These are phyloP conservation scores for Aspergillus nanangensis DNA, from an alignment of 495 filamentous ascomycete genomes.

Conservation along the genomic window DNA sequence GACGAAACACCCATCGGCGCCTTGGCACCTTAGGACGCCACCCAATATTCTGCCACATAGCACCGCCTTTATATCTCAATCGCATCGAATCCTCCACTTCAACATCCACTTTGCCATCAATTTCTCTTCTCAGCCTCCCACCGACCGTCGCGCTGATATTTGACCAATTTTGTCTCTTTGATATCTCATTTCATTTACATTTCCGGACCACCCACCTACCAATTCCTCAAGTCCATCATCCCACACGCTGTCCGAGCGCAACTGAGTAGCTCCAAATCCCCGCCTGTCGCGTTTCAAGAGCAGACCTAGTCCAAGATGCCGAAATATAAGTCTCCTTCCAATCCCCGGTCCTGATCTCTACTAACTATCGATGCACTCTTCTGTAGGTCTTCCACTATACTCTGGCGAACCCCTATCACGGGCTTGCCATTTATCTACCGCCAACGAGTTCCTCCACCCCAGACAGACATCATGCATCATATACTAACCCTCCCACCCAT, in stretches of 20 bases:
- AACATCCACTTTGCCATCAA: constrained; percentile 2
- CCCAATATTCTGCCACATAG: neutral
- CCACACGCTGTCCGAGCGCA: constrained; percentile 11
- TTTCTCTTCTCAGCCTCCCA: neutral
- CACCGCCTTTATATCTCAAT: constrained; percentile 6
- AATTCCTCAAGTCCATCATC: constrained; percentile 1
- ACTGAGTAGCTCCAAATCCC: constrained; percentile 21
- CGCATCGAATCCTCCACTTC: constrained; percentile 9
- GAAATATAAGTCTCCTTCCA: constrained; percentile 63
- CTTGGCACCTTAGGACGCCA: neutral
- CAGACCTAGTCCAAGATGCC: constrained; percentile 68
- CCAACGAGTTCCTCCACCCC: no score
- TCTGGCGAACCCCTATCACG: constrained; percentile 10
- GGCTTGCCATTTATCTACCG: no score
- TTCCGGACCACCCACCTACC: no score
- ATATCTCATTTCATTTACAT: no score
- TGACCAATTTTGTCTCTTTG: no score
- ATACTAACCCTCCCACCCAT: no score
- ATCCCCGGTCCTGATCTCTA: constrained; percentile 1
- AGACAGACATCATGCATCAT: no score
- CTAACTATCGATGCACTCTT: constrained; percentile 61
- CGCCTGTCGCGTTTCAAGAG: constrained; percentile 16
- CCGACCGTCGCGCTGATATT: no score
- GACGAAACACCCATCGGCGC: no score
- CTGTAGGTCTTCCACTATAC: constrained; percentile 50